phyloP scores from a whole-genome alignment of 352 stramenopile genomes.

The Phytophthora tubulina region DNA sequence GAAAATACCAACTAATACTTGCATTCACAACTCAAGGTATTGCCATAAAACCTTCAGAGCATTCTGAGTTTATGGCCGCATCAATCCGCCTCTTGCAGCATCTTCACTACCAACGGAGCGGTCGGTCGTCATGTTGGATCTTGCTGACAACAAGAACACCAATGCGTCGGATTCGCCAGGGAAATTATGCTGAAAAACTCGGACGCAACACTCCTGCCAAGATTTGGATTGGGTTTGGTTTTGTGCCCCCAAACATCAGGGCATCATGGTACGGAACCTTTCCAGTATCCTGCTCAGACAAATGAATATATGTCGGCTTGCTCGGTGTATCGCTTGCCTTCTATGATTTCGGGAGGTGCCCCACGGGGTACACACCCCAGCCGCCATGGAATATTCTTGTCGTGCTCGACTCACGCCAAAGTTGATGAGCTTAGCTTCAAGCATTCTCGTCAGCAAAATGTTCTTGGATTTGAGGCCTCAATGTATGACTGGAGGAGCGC shows the following conservation, averaged over 20 bases:
- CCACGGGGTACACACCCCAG: conserved; percentile 30
- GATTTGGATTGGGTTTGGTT: conserved; percentile 45
- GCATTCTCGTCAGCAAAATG: conserved; percentile 66
- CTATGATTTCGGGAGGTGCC: conserved; percentile 42
- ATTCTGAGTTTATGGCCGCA: too few species aligned
- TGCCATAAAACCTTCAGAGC: too few species aligned
- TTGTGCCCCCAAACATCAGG: conserved; percentile 18
- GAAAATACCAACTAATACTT: too few species aligned
- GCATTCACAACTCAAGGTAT: too few species aligned
- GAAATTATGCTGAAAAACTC: conserved; percentile 48
- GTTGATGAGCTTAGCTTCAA: conserved; percentile 64
- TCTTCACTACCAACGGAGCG: conserved; percentile 9
- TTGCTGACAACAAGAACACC: conserved; percentile 50
- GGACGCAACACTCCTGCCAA: conserved; percentile 48
- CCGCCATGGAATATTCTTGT: conserved; percentile 32
- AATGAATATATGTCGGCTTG: conserved; percentile 51
- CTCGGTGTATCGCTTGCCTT: conserved; percentile 28
- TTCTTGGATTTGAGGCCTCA: conserved; percentile 46
- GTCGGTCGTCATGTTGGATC: conserved; percentile 43
- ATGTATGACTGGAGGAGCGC: conserved; percentile 33
- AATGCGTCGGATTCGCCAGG: conserved; percentile 38
- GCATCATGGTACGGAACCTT: conserved; percentile 41
- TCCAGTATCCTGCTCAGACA: conserved; percentile 41
- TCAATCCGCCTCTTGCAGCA: conserved; percentile 27
- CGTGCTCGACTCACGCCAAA: conserved; percentile 36